Conservation (phyloP, 2,329 filamentous ascomycete species). For the Colletotrichum nymphaeae region DNA sequence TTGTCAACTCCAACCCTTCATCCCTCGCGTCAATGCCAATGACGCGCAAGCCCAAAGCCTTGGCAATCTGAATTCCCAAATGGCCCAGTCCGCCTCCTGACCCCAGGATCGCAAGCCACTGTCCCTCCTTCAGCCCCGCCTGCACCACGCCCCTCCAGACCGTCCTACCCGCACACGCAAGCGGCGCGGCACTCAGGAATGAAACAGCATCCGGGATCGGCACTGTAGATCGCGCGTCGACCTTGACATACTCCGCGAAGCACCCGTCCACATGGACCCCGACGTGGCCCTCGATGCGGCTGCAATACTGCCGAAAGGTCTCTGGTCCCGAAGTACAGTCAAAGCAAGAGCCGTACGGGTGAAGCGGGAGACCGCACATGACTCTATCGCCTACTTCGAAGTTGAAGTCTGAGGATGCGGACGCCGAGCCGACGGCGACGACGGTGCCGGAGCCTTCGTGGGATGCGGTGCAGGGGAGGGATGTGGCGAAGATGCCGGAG, state of each 20-base stretch:
- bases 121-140: conserved; percentile 58
- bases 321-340: conserved; percentile 62
- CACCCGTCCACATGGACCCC: conserved; percentile 64
- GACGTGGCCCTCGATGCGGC: conserved; percentile 53
- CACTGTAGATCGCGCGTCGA: conserved; percentile 50
- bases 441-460: conserved; percentile 70
- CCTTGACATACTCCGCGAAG: conserved; percentile 67
- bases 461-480: conserved; percentile 64
- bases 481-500: conserved; percentile 58
- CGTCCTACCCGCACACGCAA: conserved; percentile 67
- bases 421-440: conserved; percentile 54
- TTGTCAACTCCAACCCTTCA: conserved; percentile 60
- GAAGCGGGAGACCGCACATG: conserved; percentile 65
- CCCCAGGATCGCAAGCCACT: conserved; percentile 75
- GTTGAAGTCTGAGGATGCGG: conserved; percentile 51
- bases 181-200: conserved; percentile 63
- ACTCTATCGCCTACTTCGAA: conserved; percentile 60
- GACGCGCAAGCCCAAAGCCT: not conserved
- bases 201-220: conserved; percentile 44
- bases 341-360: conserved; percentile 63
- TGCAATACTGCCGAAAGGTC: conserved; percentile 64
- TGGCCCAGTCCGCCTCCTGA: not conserved
- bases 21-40: conserved; percentile 77
- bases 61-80: not conserved
- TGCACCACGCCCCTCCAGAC: conserved; percentile 59